Conservation (phyloP, 73 alveolate genomes). For the Tetrahymena malaccensis region DNA sequence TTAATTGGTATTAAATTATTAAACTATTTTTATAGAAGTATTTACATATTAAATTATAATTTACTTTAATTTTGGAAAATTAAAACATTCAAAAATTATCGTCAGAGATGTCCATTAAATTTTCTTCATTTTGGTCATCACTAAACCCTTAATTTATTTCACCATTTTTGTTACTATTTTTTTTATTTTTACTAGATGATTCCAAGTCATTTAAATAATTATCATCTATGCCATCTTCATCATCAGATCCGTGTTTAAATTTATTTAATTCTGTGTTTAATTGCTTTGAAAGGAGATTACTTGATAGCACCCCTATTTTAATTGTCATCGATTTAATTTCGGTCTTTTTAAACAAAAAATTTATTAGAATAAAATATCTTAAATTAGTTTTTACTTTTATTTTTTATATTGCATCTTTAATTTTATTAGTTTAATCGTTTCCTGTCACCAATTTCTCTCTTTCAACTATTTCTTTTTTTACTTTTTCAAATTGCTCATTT, state of each 20-base stretch:
- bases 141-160: neutral
- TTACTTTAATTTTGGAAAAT: neutral
- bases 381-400: neutral
- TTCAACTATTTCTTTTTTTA: neutral
- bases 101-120: neutral
- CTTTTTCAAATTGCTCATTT: neutral
- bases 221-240: neutral
- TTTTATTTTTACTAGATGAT: neutral
- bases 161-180: neutral
- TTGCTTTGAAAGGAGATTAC: neutral
- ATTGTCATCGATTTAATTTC: neutral
- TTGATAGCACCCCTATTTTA: neutral
- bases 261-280: neutral
- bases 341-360: neutral
- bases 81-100: neutral
- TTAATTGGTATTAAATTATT: neutral
- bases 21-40: neutral
- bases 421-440: neutral
- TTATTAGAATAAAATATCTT: neutral
- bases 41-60: neutral
- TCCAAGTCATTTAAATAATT: neutral
- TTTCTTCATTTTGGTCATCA: neutral
- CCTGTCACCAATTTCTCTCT: neutral
- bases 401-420: neutral
- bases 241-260: neutral